Percentiles rank a stretch among this genome's conserved stretches.
These are phyloP conservation scores for Dictyostelium capitatum DNA, from an alignment of 78 protist genomes.

Conservation along the genomic window DNA sequence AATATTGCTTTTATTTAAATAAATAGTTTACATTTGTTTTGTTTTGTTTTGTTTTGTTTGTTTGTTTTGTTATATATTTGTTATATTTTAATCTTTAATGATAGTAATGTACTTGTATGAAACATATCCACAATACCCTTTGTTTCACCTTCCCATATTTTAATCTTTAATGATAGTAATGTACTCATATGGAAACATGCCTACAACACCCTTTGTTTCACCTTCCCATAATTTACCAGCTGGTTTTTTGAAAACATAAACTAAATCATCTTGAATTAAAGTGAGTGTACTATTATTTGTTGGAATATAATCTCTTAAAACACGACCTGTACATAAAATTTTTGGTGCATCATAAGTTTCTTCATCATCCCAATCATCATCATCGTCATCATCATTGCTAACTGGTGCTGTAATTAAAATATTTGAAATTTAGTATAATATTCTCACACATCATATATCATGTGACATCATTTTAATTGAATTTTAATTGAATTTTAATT, in stretches of 20 bases:
- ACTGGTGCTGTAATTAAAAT: neutral
- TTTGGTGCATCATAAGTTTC: conserved; percentile 57
- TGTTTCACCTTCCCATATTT: conserved; percentile 79
- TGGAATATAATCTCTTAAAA: conserved; percentile 77
- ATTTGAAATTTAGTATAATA: too few species aligned
- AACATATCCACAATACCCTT: conserved; percentile 75
- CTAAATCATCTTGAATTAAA: conserved; percentile 78
- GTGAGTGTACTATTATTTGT: conserved; percentile 58
- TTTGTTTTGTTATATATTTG: neutral
- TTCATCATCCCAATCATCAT: conserved; percentile 46
- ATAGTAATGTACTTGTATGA: conserved; percentile 33
- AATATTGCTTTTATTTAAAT: neutral
- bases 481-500: neutral
- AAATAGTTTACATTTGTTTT: neutral
- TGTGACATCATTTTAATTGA: neutral
- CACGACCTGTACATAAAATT: conserved; percentile 67
- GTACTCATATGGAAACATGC: conserved; percentile 55
- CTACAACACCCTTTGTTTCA: conserved; percentile 81
- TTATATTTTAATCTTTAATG: conserved; percentile 8
- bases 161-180: conserved; percentile 33
- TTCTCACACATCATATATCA: too few species aligned
- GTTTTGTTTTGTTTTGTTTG: neutral
- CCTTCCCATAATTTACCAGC: conserved; percentile 77
- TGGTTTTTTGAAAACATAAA: conserved; percentile 71
- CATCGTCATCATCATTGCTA: conserved; percentile 49